Evolutionary conservation across 2,329 filamentous ascomycete species (phyloP).

Genomic region (Cladosporium halotolerans): DNA sequence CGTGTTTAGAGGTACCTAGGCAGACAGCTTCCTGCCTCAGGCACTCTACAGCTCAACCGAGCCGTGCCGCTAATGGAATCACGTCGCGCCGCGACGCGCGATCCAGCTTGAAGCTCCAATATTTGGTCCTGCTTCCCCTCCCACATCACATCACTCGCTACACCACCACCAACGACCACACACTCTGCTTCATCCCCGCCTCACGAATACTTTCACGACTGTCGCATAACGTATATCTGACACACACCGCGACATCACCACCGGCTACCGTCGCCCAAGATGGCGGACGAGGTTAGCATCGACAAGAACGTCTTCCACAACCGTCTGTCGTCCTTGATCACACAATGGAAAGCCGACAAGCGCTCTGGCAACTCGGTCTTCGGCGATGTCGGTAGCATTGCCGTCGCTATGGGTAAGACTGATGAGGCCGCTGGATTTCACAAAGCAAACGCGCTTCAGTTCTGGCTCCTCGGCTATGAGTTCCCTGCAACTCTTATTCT

Average conservation of each 20-base stretch:
- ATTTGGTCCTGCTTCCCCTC: neutral
- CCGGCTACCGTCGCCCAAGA: conserved; percentile 26
- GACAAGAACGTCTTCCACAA: conserved; percentile 91
- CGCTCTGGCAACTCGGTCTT: conserved; percentile 79
- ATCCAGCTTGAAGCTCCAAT: neutral
- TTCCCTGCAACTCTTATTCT: conserved; percentile 94
- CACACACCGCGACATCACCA: neutral
- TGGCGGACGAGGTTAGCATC: conserved; percentile 85
- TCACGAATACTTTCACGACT: neutral
- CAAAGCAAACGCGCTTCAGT: conserved; percentile 96
- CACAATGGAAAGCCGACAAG: conserved; percentile 95
- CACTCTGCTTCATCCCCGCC: neutral
- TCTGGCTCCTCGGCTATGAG: conserved; percentile 97
- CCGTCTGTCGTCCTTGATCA: conserved; percentile 77
- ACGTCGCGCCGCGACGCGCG: neutral
- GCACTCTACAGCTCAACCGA: neutral
- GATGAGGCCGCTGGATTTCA: conserved; percentile 80
- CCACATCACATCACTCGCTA: neutral
- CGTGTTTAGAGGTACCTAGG: too few relatives aligned
- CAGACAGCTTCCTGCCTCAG: neutral
- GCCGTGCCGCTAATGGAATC: neutral
- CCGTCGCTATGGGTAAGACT: conserved; percentile 91
- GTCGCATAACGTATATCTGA: neutral
- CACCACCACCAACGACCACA: neutral
- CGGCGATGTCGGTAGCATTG: conserved; percentile 76